These are phyloP conservation scores for Davidsoniella australis DNA, from an alignment of 2,329 filamentous ascomycete genomes.

Conservation along the genomic window DNA sequence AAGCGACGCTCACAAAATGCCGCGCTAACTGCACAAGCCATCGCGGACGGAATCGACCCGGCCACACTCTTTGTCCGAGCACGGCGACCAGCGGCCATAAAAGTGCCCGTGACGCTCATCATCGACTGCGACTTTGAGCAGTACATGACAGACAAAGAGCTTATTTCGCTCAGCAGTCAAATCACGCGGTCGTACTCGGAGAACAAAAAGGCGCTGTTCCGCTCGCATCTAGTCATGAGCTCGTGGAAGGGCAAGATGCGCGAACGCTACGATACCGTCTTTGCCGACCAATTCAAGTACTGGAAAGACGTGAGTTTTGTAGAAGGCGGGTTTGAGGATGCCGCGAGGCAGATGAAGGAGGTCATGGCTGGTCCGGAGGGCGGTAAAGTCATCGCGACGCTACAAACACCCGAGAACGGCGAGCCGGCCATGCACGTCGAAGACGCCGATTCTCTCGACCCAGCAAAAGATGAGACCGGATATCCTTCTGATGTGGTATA, in stretches of 20 bases:
- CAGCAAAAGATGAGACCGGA: conserved; percentile 21
- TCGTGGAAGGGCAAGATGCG: conserved; percentile 62
- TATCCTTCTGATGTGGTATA: conserved; percentile 48
- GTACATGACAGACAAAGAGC: conserved; percentile 74
- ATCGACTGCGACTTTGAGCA: conserved; percentile 87
- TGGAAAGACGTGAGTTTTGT: conserved; percentile 69
- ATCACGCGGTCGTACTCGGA: conserved; percentile 81
- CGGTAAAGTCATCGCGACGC: conserved; percentile 41
- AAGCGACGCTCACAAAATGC: conserved; percentile 33
- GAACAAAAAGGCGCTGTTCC: conserved; percentile 52
- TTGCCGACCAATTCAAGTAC: conserved; percentile 51
- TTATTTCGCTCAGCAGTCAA: conserved; percentile 67
- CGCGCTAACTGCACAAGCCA: conserved; percentile 29
- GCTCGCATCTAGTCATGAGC: conserved; percentile 57
- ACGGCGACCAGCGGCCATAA: conserved; percentile 22
- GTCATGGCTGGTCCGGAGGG: conserved; percentile 44
- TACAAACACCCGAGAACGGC: conserved; percentile 25
- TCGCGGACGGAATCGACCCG: conserved; percentile 27
- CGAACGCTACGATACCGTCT: conserved; percentile 60
- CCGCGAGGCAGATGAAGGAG: conserved; percentile 45
- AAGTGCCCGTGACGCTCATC: conserved; percentile 63
- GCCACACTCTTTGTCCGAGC: conserved; percentile 19
- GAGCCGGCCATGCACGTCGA: conserved; percentile 11
- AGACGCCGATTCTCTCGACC: conserved; percentile 18
- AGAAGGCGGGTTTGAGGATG: conserved; percentile 56